Percentiles rank a stretch among this genome's conserved stretches.
phyloP scores from a whole-genome alignment of 495 filamentous ascomycete species.

The Daldinia caldariorum region DNA sequence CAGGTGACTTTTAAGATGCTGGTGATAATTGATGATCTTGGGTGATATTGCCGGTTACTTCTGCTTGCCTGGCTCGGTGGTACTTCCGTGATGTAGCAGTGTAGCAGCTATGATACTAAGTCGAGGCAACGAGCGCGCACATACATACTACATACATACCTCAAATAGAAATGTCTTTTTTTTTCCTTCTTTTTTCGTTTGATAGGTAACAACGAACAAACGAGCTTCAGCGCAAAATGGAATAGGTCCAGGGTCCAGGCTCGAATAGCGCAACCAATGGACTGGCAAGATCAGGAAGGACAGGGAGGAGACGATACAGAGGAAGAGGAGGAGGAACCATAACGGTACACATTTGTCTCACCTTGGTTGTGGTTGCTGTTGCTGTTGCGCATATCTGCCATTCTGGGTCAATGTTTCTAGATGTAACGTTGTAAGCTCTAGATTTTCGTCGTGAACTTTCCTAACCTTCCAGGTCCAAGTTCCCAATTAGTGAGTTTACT shows the following conservation, averaged over 20 bases:
- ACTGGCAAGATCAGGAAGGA: slow-evolving; percentile 10
- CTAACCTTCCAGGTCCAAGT: slow-evolving; percentile 31
- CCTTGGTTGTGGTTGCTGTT: slow-evolving; percentile 26
- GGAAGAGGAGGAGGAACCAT: slow-evolving; percentile 14
- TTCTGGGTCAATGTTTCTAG: slow-evolving; percentile 28
- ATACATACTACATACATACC: slow-evolving; percentile 9
- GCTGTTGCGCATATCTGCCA: slow-evolving; percentile 34
- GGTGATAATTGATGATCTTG: slow-evolving; percentile 18
- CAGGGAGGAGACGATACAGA: slow-evolving; percentile 2
- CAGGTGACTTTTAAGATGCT: slow-evolving; percentile 39
- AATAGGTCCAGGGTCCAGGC: slow-evolving; percentile 12
- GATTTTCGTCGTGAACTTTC: slow-evolving; percentile 31
- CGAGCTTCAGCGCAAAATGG: slow-evolving; percentile 22
- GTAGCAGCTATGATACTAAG: slow-evolving; percentile 35
- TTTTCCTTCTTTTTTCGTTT: background rate
- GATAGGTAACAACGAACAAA: slow-evolving; percentile 29
- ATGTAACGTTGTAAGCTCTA: slow-evolving; percentile 46
- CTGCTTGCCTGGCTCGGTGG: slow-evolving; percentile 26
- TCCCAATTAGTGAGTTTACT: slow-evolving; percentile 22
- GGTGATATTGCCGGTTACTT: slow-evolving; percentile 16
- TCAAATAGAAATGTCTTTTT: background rate
- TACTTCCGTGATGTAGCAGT: slow-evolving; percentile 35
- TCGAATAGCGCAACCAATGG: slow-evolving; percentile 29
- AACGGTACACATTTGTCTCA: slow-evolving; percentile 40
- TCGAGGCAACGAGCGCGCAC: slow-evolving; percentile 14